Base-by-base conservation (phyloP, 2,329 filamentous ascomycete species). In the Lachnellula hyalina region DNA sequence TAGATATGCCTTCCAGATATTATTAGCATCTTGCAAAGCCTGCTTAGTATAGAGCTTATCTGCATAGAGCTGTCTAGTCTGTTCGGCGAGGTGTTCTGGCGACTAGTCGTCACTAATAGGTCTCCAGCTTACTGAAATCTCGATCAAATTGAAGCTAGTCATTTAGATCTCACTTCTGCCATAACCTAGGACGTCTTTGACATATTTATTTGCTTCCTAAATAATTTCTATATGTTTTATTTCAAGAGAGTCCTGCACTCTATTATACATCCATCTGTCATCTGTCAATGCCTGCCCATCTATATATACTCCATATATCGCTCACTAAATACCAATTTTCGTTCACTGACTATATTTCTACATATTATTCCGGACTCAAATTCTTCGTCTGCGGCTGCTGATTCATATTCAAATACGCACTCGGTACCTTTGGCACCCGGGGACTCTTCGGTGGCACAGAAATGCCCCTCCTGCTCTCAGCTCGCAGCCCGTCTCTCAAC, bases 361-460 rank as follows among this genome's bases (percentile, higher is more conserved):
- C 44, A 47, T 6, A 15, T 21, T 23, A 21, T 14, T 61, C 60
- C 4, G 61, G 59, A 54, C 61, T 64, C 23, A 51, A 50, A 19
- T 48, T 54, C 46, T 63, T 63, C 42, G 48, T 28, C 23, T 41
- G 17, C 5, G 35, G 44, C 41, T 56, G 53, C 34, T 56, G 41
- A 12, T 17, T 40, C 36, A n/a, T 15, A 17, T 49, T 51, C 38
- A 65, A 58, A 58, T 68, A 70, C 21, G 59, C 62, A 49, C 55
- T 63, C 1, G 68, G 68, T 6, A 71, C 64, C 49, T 64, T 68
- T 1, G 68, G 68, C 6, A 71, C 67, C 55, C 62, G 53, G 9
- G 68, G 68, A 17, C 61, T 65, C 47, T 63, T 65, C 14, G 68
- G 67, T 19, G 65, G 64, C 52, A 66, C 63, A 3, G 51, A 59